A percentile compares a stretch with the other conserved stretches of the same genome.
Conservation (phyloP, 345 rosid species). For the Iberis pinnata region DNA sequence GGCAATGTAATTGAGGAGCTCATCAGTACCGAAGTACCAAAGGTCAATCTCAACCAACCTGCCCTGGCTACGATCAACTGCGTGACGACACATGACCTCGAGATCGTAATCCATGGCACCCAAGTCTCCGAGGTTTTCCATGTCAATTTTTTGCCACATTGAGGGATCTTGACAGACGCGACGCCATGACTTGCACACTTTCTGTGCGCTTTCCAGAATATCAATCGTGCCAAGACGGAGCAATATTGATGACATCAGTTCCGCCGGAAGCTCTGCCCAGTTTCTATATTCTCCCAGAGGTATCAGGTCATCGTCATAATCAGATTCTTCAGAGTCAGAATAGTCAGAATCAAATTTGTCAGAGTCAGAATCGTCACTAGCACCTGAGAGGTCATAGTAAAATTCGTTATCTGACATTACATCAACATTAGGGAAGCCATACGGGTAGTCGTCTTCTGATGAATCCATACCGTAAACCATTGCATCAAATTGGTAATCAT, state of each 20-base stretch:
- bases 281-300: not conserved
- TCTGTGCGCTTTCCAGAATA: slow-evolving; percentile 37
- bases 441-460: slow-evolving; percentile 26
- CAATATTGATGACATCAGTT: slow-evolving; percentile 39
- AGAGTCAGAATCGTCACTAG: too few relatives aligned
- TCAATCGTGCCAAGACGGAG: slow-evolving; percentile 32
- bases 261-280: slow-evolving; percentile 55
- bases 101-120: not conserved
- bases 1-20: slow-evolving; percentile 39
- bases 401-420: too few relatives aligned
- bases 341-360: too few relatives aligned
- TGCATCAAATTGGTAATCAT: slow-evolving; percentile 34
- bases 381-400: too few relatives aligned
- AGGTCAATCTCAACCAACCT: slow-evolving; percentile 34
- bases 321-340: too few relatives aligned
- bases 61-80: slow-evolving; percentile 52
- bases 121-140: slow-evolving; percentile 2
- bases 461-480: slow-evolving; percentile 3
- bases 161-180: slow-evolving; percentile 42
- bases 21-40: slow-evolving; percentile 33
- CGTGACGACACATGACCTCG: slow-evolving; percentile 32
- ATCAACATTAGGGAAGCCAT: too few relatives aligned
- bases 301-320: too few relatives aligned
- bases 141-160: slow-evolving; percentile 44
- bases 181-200: slow-evolving; percentile 50